Base-by-base conservation (phyloP, 768 basidiomycete species). In the Trametes maxima region DNA sequence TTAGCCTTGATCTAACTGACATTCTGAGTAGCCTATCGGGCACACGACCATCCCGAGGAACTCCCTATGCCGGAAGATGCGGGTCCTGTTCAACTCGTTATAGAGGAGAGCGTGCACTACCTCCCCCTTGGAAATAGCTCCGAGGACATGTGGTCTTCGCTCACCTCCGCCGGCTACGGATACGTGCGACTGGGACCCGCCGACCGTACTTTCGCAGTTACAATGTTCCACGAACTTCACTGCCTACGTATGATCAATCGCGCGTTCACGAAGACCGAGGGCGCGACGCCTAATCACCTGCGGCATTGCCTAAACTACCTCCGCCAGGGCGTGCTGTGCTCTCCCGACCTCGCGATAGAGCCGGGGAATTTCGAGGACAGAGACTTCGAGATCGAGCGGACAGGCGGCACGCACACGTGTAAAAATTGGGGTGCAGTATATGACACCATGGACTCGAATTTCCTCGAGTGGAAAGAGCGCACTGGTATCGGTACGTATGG, bases 221-320 rank as follows among this genome's bases (percentile, higher is more conserved):
- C 54, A 60, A 24, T 67, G 67, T 17, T 62, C 71, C 40, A 82
- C 43, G 67, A 78, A 60, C 59, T 77, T 13, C 74, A 78, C 48
- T 78, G 77, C 60, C 62, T 78, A 19, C 69, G 70, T 35, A 63
- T 64, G 14, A 64, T 77, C 21, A 54, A 54, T 40, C 52, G 21
- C 24, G 52, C 36, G 24, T 53, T 53, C 52, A 8, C 52, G 33
- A n/a, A n/a, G n/a, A n/a, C 71, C 49, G 19, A 44, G n/a, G n/a
- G 21, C 43, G 49, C 46, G 33, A n/a, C 28, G 19, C 2, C 48
- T 13, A 52, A 22, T 7, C 65, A 68, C 46, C 46, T 67, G 14
- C 47, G 58, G 47, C 75, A 75, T 42, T 76, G 75, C 60, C 57
- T 76, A 57, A 72, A 71, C 62, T 77, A 77, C 63, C 54, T 77